Conservation (phyloP, 371 early-diverging fungal genomes). For the Mucor mucedo region DNA sequence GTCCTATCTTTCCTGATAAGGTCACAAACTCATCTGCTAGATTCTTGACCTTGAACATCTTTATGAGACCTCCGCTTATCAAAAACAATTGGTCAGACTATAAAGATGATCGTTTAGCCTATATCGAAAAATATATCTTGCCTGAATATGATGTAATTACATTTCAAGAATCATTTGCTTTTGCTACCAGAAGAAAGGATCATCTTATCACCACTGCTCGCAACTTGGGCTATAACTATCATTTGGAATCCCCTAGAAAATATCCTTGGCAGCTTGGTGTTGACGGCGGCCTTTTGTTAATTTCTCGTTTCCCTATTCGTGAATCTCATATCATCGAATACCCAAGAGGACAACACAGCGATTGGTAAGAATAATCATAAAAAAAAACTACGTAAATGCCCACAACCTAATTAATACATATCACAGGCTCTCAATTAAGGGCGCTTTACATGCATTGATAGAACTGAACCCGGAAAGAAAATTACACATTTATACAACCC, state of each 20-base stretch:
- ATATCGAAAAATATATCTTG: constrained; percentile 67
- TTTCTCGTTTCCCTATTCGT: constrained; percentile 77
- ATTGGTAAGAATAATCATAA: constrained; percentile 51
- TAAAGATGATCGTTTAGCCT: constrained; percentile 75
- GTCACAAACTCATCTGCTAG: constrained; percentile 48
- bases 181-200: constrained; percentile 64
- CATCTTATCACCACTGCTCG: constrained; percentile 66
- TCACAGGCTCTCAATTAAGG: constrained; percentile 72
- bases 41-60: constrained; percentile 80
- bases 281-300: constrained; percentile 83
- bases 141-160: constrained; percentile 78
- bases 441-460: constrained; percentile 79
- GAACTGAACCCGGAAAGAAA: constrained; percentile 50
- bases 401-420: neutral
- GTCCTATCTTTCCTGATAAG: constrained; percentile 41
- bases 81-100: constrained; percentile 79
- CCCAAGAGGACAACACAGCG: constrained; percentile 72
- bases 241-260: constrained; percentile 64
- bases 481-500: constrained; percentile 81
- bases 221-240: constrained; percentile 67
- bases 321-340: constrained; percentile 62
- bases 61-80: constrained; percentile 86
- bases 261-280: constrained; percentile 67
- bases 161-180: constrained; percentile 86
- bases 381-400: neutral